phyloP scores from a whole-genome alignment of 2,329 filamentous ascomycete species.

The Pseudocercospora fijiensis region DNA sequence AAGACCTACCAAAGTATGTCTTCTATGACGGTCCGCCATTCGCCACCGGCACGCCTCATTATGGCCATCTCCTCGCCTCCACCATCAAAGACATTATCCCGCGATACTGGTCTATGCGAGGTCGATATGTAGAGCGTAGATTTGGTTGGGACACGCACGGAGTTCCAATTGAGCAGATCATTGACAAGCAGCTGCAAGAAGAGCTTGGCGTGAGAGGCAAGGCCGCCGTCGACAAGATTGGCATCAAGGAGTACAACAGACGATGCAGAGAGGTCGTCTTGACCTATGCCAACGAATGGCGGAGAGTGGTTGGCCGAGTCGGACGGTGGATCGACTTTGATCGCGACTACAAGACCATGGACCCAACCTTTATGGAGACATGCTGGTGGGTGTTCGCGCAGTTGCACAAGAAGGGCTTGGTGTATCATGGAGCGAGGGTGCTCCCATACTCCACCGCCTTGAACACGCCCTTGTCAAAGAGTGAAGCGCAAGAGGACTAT shows the following conservation, averaged over 20 bases:
- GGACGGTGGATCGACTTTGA: conserved; percentile 98
- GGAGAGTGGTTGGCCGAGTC: conserved; percentile 79
- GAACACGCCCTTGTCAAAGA: conserved; percentile 86
- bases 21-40: conserved; percentile 76
- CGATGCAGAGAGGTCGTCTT: conserved; percentile 93
- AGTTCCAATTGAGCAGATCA: conserved; percentile 93
- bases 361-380: conserved; percentile 91
- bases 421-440: conserved; percentile 87
- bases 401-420: conserved; percentile 81
- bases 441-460: conserved; percentile 94
- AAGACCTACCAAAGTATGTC: conserved; percentile 79
- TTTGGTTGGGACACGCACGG: conserved; percentile 98
- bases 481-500: conserved; percentile 93
- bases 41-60: conserved; percentile 61
- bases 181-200: conserved; percentile 73
- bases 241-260: conserved; percentile 84
- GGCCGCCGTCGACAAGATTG: conserved; percentile 81
- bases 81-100: conserved; percentile 98
- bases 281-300: conserved; percentile 85
- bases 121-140: conserved; percentile 83
- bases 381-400: conserved; percentile 97
- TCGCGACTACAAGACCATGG: conserved; percentile 98
- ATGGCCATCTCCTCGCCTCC: conserved; percentile 78
- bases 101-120: conserved; percentile 96
- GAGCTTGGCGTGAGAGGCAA: conserved; percentile 78